Percentiles rank a stretch among this genome's conserved stretches.
Conservation (phyloP, 352 stramenopile species). For the Paralagenidium karlingii region DNA sequence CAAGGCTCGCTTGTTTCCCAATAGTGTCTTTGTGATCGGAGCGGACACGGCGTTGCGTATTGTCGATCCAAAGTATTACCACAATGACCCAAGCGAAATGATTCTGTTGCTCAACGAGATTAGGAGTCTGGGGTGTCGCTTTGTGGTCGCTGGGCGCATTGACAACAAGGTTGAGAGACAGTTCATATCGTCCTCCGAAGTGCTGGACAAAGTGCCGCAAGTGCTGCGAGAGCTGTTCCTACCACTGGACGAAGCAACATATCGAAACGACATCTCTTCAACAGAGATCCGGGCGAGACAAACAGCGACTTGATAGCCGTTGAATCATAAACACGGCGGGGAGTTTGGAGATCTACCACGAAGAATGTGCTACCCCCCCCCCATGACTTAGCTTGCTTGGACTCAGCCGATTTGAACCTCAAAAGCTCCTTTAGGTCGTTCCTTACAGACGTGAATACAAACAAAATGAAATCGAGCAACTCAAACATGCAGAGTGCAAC, state of each 20-base stretch:
- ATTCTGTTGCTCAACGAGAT: conserved; percentile 61
- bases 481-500: too few species aligned
- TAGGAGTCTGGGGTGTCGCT: conserved; percentile 39
- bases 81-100: conserved; percentile 59
- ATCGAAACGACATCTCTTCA: conserved; percentile 83
- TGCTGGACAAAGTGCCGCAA: conserved; percentile 29
- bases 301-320: too few species aligned
- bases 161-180: conserved; percentile 29
- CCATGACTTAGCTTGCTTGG: too few species aligned
- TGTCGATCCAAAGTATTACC: conserved; percentile 87
- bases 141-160: conserved; percentile 79
- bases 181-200: conserved; percentile 46
- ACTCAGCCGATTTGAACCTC: too few species aligned
- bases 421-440: too few species aligned
- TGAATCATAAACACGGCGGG: too few species aligned
- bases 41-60: conserved; percentile 82
- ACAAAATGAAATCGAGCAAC: too few species aligned
- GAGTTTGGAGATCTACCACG: too few species aligned
- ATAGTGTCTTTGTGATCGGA: conserved; percentile 78
- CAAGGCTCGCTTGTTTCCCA: conserved; percentile 66
- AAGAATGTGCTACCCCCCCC: too few species aligned
- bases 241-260: conserved; percentile 48
- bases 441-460: too few species aligned
- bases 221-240: conserved; percentile 57
- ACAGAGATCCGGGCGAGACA: conserved; percentile 43